Base-by-base conservation (phyloP, 106 monocot species). In the Acorus gramineus region DNA sequence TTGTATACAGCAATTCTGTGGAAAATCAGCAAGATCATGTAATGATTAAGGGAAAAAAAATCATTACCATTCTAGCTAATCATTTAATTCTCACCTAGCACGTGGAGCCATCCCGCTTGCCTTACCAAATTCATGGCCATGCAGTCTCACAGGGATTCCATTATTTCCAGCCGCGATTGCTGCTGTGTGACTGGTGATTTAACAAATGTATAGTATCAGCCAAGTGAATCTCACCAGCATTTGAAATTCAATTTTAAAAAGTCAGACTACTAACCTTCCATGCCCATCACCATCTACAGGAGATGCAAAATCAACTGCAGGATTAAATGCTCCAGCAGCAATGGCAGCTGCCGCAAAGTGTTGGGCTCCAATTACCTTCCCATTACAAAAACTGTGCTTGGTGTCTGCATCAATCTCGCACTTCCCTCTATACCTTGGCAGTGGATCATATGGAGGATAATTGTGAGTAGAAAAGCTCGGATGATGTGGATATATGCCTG, bases 71-170 rank as follows among this genome's bases (percentile, higher is more conserved):
- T 50, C 11, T 46, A 46, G 46, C 42, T n/a, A 4, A 3, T 47
- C 44, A 47, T 6, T 10, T n/a, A 1, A 46, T 66, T 12, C 75
- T 71, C 56, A 95, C 95, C 90, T 90, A 70, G 96, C 96, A 77
- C 93, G 90, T 14, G 96, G 96, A 70, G 96, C 96, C 96, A 96
- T 96, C 8, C 96, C 96, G 67, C 96, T 96, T 61, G 96, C 87
- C 70, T 79, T 91, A 42, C 96, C 90, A 85, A 91, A 96, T 59
- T 96, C 87, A 64, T 85, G 65, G 2, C 90, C 87, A 75, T 91
- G 85, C 79, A 91, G 70, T 70, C 85, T 74, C 13, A 96, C 96
- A 47, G 91, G 90, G 56, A 96, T 81, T 52, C 96, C 90, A 77
- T 96, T 91, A 53, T 96, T 96, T 66, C 96, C 96, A 52, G 96